Evolutionary conservation across 2,329 filamentous ascomycete species (phyloP).

Genomic region (Verticillium zaregamsianum): DNA sequence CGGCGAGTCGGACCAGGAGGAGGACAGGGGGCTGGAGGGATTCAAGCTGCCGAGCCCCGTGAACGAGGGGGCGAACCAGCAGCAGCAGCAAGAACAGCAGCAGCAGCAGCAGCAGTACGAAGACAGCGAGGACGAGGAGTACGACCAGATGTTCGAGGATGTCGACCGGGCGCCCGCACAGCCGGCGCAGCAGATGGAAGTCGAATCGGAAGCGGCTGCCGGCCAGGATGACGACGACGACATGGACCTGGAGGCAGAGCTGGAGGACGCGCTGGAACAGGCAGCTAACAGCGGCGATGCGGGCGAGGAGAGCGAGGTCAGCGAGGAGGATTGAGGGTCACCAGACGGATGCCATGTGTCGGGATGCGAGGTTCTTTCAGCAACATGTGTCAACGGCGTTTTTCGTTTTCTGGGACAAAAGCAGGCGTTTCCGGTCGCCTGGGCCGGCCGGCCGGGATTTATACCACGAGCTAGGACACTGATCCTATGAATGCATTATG

Average conservation of each 20-base stretch:
- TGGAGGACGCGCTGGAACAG: conserved; percentile 49
- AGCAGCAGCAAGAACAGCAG: conserved; percentile 18
- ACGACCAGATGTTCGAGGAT: conserved; percentile 7
- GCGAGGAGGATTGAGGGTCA: conserved; percentile 54
- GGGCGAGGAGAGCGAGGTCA: conserved; percentile 60
- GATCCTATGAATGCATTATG: background rate
- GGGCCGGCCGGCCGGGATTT: background rate
- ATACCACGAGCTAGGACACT: background rate
- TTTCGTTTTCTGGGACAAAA: conserved; percentile 26
- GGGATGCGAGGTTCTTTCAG: background rate
- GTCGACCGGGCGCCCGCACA: conserved; percentile 4
- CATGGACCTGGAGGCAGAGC: conserved; percentile 53
- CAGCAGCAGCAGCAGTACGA: conserved; percentile 4
- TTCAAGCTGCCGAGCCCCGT: conserved; percentile 53
- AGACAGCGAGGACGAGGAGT: conserved; percentile 18
- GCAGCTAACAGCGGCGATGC: conserved; percentile 35
- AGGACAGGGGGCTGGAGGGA: conserved; percentile 35
- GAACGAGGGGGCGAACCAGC: conserved; percentile 28
- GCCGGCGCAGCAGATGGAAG: conserved; percentile 22
- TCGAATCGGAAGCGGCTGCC: conserved; percentile 21
- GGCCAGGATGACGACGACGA: conserved; percentile 33
- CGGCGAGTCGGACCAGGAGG: conserved; percentile 43
- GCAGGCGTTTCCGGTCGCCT: conserved; percentile 28
- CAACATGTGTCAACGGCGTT: background rate
- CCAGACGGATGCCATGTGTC: background rate